phyloP scores from a whole-genome alignment of 768 basidiomycete species.

The Podaxis mareebaensis region DNA sequence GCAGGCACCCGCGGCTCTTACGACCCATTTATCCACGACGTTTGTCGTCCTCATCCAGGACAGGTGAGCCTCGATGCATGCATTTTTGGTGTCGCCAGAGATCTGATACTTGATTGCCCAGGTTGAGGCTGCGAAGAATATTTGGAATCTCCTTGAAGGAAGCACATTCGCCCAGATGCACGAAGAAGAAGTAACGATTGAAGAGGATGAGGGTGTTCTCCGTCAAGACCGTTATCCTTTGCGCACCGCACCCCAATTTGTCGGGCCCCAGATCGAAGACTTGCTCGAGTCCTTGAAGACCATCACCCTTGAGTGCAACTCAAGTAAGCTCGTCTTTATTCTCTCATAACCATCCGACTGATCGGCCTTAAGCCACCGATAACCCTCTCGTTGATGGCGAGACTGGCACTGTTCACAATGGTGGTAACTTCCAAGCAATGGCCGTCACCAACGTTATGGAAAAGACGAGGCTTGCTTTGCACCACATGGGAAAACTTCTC shows the following conservation, averaged over 20 bases:
- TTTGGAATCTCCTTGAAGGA: slow-evolving; percentile 68
- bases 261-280: slow-evolving; percentile 86
- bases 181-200: slow-evolving; percentile 74
- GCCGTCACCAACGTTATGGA: slow-evolving; percentile 87
- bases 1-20: slow-evolving; percentile 71
- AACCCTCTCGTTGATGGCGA: slow-evolving; percentile 80
- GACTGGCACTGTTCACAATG: slow-evolving; percentile 69
- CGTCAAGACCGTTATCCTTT: slow-evolving; percentile 81
- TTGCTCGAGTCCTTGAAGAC: slow-evolving; percentile 63
- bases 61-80: slow-evolving; percentile 41
- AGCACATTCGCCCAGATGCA: slow-evolving; percentile 64
- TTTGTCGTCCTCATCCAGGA: slow-evolving; percentile 81
- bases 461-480: slow-evolving; percentile 73
- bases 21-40: slow-evolving; percentile 75
- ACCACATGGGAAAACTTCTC: slow-evolving; percentile 69
- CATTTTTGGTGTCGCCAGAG: background rate
- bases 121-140: slow-evolving; percentile 71
- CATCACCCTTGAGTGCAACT: slow-evolving; percentile 77
- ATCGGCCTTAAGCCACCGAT: slow-evolving; percentile 65
- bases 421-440: slow-evolving; percentile 91
- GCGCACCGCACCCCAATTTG: slow-evolving; percentile 78
- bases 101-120: slow-evolving; percentile 21
- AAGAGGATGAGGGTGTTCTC: slow-evolving; percentile 70
- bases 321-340: slow-evolving; percentile 50
- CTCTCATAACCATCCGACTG: background rate